Percentiles rank a stretch among this genome's conserved stretches.
Evolutionary conservation across 768 basidiomycete genomes (phyloP).

Genomic region (Cubamyces sp.): DNA sequence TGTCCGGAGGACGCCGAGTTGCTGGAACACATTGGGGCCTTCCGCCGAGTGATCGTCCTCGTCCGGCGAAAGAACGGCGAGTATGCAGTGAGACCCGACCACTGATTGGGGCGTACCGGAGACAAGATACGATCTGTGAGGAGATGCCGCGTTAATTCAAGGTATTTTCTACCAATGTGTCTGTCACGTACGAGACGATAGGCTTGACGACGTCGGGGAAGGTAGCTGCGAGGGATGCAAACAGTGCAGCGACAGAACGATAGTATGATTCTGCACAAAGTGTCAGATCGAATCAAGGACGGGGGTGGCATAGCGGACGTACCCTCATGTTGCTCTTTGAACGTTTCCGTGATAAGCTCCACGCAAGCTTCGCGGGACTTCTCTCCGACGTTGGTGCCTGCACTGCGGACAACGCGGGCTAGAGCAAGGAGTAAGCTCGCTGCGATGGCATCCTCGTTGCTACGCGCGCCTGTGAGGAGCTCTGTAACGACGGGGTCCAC

Average conservation of each 20-base stretch:
- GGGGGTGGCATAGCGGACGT: slow-evolving; percentile 1
- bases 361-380: slow-evolving; percentile 72
- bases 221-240: slow-evolving; percentile 59
- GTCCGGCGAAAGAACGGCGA: slow-evolving; percentile 56
- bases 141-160: too few species aligned
- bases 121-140: slow-evolving; percentile 59
- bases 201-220: slow-evolving; percentile 66
- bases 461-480: slow-evolving; percentile 62
- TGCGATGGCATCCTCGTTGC: slow-evolving; percentile 70
- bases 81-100: slow-evolving; percentile 61
- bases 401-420: slow-evolving; percentile 73
- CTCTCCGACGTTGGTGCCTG: slow-evolving; percentile 74
- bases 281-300: neutral
- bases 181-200: slow-evolving; percentile 63
- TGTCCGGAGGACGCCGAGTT: slow-evolving; percentile 58
- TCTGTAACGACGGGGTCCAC: slow-evolving; percentile 96
- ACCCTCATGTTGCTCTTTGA: slow-evolving; percentile 75
- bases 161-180: neutral
- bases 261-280: slow-evolving; percentile 65
- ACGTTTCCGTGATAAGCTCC: slow-evolving; percentile 79
- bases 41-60: slow-evolving; percentile 39
- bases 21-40: slow-evolving; percentile 63
- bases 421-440: slow-evolving; percentile 78
- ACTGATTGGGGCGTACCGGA: slow-evolving; percentile 70
- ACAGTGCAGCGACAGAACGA: slow-evolving; percentile 63